Conservation (phyloP, 2,329 filamentous ascomycete genomes). For the Calonectria ilicicola region DNA sequence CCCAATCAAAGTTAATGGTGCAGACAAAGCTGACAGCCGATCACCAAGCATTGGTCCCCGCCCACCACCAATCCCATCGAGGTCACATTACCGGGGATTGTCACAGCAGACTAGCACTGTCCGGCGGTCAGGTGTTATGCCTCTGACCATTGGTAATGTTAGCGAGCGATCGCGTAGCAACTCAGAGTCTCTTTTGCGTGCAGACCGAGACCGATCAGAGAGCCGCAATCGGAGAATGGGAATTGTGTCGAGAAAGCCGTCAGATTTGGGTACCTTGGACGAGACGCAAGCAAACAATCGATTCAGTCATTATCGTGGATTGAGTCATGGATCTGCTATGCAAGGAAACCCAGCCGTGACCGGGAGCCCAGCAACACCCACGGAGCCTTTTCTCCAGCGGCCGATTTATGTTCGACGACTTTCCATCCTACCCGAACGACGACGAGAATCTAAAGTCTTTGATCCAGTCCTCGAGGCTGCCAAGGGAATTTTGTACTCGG, state of each 20-base stretch:
- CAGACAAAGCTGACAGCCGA: slow-evolving; percentile 74
- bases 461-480: slow-evolving; percentile 74
- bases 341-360: slow-evolving; percentile 59
- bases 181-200: slow-evolving; percentile 69
- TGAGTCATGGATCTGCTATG: slow-evolving; percentile 78
- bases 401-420: slow-evolving; percentile 73
- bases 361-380: slow-evolving; percentile 70
- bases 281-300: slow-evolving; percentile 73
- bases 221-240: slow-evolving; percentile 74
- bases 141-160: slow-evolving; percentile 74
- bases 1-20: slow-evolving; percentile 78
- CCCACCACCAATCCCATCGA: slow-evolving; percentile 80
- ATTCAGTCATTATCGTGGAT: slow-evolving; percentile 74
- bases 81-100: slow-evolving; percentile 81
- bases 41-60: slow-evolving; percentile 73
- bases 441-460: slow-evolving; percentile 70
- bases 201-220: slow-evolving; percentile 65
- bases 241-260: slow-evolving; percentile 69
- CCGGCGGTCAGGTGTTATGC: slow-evolving; percentile 80
- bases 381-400: slow-evolving; percentile 67
- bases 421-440: slow-evolving; percentile 72
- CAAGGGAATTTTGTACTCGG: slow-evolving; percentile 74
- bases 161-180: slow-evolving; percentile 77
- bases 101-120: slow-evolving; percentile 75
- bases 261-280: slow-evolving; percentile 72